Conservation (phyloP, 2,329 filamentous ascomycete species). For the Sclerotinia nivalis region DNA sequence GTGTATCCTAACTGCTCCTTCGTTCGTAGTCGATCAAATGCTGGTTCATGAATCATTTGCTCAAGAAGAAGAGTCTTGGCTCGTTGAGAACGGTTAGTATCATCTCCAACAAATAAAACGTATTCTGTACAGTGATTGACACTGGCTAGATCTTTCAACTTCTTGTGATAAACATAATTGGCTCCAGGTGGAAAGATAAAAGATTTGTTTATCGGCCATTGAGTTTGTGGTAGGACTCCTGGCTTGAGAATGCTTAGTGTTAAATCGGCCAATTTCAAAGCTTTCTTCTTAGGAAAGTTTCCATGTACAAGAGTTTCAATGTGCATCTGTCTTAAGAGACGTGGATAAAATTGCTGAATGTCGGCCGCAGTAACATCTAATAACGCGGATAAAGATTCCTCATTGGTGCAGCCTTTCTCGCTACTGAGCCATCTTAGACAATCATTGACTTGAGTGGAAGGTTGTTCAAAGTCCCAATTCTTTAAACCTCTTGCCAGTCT, state of each 20-base stretch:
- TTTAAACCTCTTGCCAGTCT: conserved; percentile 72
- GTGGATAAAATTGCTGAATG: conserved; percentile 74
- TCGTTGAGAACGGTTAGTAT: conserved; percentile 65
- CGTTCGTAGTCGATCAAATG: conserved; percentile 90
- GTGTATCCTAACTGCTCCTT: conserved; percentile 98
- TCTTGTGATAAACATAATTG: conserved; percentile 81
- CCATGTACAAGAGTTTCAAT: conserved; percentile 88
- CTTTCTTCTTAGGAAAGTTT: conserved; percentile 93
- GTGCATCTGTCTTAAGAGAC: conserved; percentile 79
- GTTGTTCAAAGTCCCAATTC: conserved; percentile 85
- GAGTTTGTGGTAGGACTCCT: conserved; percentile 69
- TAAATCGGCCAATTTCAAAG: conserved; percentile 78
- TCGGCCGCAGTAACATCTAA: conserved; percentile 72
- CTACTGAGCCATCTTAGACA: conserved; percentile 78
- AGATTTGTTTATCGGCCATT: conserved; percentile 78
- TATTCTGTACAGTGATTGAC: conserved; percentile 86
- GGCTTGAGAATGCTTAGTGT: conserved; percentile 77
- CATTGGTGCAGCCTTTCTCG: conserved; percentile 75
- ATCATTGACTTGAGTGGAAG: conserved; percentile 83
- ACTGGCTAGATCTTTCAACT: conserved; percentile 81
- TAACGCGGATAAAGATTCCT: conserved; percentile 77
- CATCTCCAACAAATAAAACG: conserved; percentile 68
- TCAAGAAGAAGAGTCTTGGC: conserved; percentile 80
- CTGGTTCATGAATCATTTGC: conserved; percentile 89
- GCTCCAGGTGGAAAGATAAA: conserved; percentile 75